Percentiles rank a stretch among this genome's conserved stretches.
These are phyloP conservation scores for Linderniella brevidens DNA, from an alignment of 257 asterid species.

Conservation along the genomic window DNA sequence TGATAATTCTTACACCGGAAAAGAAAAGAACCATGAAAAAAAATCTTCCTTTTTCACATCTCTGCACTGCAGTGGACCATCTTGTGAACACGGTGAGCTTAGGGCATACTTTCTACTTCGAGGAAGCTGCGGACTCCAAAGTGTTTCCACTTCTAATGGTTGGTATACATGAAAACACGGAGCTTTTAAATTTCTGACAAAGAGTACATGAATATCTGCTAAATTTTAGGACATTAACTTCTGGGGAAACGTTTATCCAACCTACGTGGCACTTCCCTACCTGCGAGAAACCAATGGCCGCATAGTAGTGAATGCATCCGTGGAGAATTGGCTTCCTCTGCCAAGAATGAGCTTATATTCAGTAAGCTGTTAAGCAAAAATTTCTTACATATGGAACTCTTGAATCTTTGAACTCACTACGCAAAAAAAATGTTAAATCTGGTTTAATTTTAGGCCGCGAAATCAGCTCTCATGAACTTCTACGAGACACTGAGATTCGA, in stretches of 20 bases:
- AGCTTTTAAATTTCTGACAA: too few species aligned
- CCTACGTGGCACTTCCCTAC: conserved; percentile 75
- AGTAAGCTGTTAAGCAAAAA: conserved; percentile 24
- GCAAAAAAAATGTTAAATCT: neutral
- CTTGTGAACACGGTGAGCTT: conserved; percentile 74
- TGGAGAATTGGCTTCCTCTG: conserved; percentile 81
- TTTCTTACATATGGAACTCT: too few species aligned
- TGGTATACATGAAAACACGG: neutral
- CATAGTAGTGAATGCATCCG: conserved; percentile 69
- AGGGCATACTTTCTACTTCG: conserved; percentile 89
- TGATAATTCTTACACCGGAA: too few species aligned
- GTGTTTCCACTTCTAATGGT: conserved; percentile 79
- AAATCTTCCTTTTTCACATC: neutral
- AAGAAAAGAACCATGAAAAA: neutral
- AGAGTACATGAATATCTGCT: too few species aligned
- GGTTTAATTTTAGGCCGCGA: conserved; percentile 46
- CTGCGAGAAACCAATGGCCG: conserved; percentile 58
- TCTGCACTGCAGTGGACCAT: conserved; percentile 61
- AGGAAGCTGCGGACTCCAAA: conserved; percentile 71
- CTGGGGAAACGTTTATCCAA: conserved; percentile 95
- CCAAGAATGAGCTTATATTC: conserved; percentile 93
- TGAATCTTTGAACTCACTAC: neutral
- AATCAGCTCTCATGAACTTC: conserved; percentile 66
- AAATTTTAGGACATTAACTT: conserved; percentile 65
- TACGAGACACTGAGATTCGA: conserved; percentile 81